Evolutionary conservation across 257 asterid species (phyloP).

Genomic region (Gentiana dahurica): DNA sequence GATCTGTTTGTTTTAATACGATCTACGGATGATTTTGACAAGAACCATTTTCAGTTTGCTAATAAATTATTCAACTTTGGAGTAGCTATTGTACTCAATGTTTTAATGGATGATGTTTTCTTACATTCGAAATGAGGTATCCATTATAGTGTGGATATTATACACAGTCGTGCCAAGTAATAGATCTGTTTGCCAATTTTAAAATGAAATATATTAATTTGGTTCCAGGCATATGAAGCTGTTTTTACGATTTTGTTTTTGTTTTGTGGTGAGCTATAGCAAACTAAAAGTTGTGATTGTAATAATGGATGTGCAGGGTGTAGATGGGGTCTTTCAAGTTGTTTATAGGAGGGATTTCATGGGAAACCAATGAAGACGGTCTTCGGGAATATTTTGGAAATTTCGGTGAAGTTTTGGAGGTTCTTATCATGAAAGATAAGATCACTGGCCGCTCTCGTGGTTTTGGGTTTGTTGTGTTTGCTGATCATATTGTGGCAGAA

Average conservation of each 20-base stretch:
- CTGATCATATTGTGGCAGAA: slow-evolving; percentile 74
- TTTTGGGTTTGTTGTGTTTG: slow-evolving; percentile 80
- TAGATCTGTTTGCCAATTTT: slow-evolving; percentile 31
- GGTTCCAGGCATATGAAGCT: slow-evolving; percentile 6
- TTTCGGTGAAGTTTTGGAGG: slow-evolving; percentile 78
- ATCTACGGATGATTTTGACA: slow-evolving; percentile 24
- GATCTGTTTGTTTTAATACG: slow-evolving; percentile 59
- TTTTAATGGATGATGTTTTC: slow-evolving; percentile 10
- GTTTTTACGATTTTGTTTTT: neutral
- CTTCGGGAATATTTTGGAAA: slow-evolving; percentile 61
- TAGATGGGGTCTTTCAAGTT: slow-evolving; percentile 76
- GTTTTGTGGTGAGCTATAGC: slow-evolving; percentile 10
- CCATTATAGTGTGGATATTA: slow-evolving; percentile 8
- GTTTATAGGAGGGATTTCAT: slow-evolving; percentile 91
- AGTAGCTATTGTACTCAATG: slow-evolving; percentile 35
- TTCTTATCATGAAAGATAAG: slow-evolving; percentile 90
- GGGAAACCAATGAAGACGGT: slow-evolving; percentile 94
- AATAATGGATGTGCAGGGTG: slow-evolving; percentile 32
- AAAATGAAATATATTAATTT: slow-evolving; percentile 5
- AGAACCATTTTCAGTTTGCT: slow-evolving; percentile 21
- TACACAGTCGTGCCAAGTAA: slow-evolving; percentile 1
- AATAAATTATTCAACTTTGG: slow-evolving; percentile 7
- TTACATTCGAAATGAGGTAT: slow-evolving; percentile 17
- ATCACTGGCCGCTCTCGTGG: slow-evolving; percentile 95
- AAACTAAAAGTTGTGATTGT: slow-evolving; percentile 4